These are phyloP conservation scores for Rhizopus stolonifer DNA, from an alignment of 371 early-diverging fungal genomes.

Conservation along the genomic window DNA sequence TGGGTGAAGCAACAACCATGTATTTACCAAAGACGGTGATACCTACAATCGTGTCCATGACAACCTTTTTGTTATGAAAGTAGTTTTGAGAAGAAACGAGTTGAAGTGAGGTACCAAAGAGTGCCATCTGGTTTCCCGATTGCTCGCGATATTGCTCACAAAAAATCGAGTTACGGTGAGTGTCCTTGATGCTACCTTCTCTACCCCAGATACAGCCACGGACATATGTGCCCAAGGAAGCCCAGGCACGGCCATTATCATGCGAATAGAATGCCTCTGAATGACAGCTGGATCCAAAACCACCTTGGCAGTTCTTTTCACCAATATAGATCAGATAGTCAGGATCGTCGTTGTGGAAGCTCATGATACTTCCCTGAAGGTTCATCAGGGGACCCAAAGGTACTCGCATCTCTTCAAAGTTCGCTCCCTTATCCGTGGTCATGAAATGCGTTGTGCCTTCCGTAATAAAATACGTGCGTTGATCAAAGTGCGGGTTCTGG, in stretches of 20 bases:
- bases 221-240: conserved; percentile 66
- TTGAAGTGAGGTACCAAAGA: conserved; percentile 45
- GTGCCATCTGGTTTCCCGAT: conserved; percentile 57
- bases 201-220: conserved; percentile 78
- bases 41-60: conserved; percentile 70
- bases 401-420: conserved; percentile 53
- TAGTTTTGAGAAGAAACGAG: conserved; percentile 58
- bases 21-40: conserved; percentile 79
- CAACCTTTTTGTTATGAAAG: conserved; percentile 48
- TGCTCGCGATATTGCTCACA: conserved; percentile 68
- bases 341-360: conserved; percentile 78
- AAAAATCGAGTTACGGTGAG: conserved; percentile 57
- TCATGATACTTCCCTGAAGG: conserved; percentile 60
- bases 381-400: conserved; percentile 55
- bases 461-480: conserved; percentile 75
- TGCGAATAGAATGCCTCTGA: conserved; percentile 72
- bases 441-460: conserved; percentile 53
- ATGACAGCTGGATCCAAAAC: conserved; percentile 51
- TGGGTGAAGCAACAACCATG: conserved; percentile 77
- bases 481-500: conserved; percentile 70
- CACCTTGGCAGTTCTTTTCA: conserved; percentile 51
- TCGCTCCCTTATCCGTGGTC: conserved; percentile 73
- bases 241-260: conserved; percentile 77
- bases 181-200: conserved; percentile 55
- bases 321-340: conserved; percentile 82